Evolutionary conservation across 441 rosid genomes (phyloP).

Genomic region (Euphorbia celastroides): DNA sequence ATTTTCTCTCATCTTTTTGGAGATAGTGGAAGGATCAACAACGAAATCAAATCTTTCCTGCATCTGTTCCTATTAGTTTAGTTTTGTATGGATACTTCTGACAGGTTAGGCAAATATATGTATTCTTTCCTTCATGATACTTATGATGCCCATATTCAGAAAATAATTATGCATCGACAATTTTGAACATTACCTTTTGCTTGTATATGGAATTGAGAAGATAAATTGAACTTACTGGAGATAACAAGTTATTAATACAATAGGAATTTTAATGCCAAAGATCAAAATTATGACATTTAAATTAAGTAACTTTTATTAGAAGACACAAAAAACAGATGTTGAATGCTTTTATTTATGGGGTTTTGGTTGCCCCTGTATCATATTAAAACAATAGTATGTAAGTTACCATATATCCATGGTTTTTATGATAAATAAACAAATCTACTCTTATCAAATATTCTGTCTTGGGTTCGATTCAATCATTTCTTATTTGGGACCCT

Average conservation of each 20-base stretch:
- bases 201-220: constrained; percentile 31
- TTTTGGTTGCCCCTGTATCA: constrained; percentile 10
- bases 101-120: constrained; percentile 46
- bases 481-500: constrained; percentile 33
- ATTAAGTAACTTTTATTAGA: constrained; percentile 24
- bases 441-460: constrained; percentile 14
- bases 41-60: constrained; percentile 25
- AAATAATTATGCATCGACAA: constrained; percentile 20
- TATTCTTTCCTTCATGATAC: constrained; percentile 15
- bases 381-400: constrained; percentile 18
- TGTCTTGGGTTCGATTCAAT: constrained; percentile 17
- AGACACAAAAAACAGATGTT: constrained; percentile 21
- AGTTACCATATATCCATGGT: constrained; percentile 5
- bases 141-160: constrained; percentile 18
- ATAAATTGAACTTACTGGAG: not conserved
- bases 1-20: constrained; percentile 17
- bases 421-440: constrained; percentile 20
- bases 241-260: not conserved
- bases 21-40: constrained; percentile 31
- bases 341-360: constrained; percentile 18
- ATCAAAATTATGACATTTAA: not conserved
- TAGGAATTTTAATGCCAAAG: not conserved
- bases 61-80: constrained; percentile 19
- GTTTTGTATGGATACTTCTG: constrained; percentile 17
- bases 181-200: constrained; percentile 27